Evolutionary conservation across 1,284 basidiomycete species (phyloP).

Genomic region (Pseudomicrostroma phylloplanum): DNA sequence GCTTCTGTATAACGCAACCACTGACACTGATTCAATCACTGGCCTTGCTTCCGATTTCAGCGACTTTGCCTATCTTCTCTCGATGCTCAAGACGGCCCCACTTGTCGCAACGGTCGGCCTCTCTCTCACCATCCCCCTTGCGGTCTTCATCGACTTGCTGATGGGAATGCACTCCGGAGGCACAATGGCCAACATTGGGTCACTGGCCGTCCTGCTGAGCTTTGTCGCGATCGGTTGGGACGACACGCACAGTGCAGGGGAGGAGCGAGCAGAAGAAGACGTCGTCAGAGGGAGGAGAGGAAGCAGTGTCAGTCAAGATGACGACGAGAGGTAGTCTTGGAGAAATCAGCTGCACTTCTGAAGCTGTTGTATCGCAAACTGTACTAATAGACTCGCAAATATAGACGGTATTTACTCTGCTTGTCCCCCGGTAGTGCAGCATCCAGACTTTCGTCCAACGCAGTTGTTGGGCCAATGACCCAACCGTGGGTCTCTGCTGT

Average conservation of each 20-base stretch:
- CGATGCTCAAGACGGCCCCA: constrained; percentile 93
- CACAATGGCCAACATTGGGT: constrained; percentile 27
- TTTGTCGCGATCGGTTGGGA: constrained; percentile 28
- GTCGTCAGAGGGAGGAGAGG: no score
- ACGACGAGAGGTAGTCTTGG: no score
- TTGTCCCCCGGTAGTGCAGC: no score
- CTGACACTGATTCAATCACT: neutral
- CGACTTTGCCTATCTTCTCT: constrained; percentile 51
- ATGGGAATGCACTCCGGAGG: constrained; percentile 53
- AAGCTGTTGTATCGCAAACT: no score
- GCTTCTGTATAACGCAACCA: no score
- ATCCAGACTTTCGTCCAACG: no score
- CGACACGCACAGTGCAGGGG: constrained; percentile 13
- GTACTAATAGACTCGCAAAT: no score
- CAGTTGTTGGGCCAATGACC: no score
- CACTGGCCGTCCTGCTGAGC: constrained; percentile 33
- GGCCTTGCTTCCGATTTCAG: neutral
- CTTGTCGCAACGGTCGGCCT: constrained; percentile 83
- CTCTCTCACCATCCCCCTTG: constrained; percentile 87
- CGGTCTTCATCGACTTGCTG: constrained; percentile 71
- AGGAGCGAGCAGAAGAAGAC: neutral
- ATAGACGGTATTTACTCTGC: no score
- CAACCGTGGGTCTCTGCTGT: no score
- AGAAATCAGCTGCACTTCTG: no score
- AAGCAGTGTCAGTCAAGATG: no score